Percentiles rank a stretch among this genome's conserved stretches.
These are phyloP conservation scores for Globisporangium paddicum DNA, from an alignment of 352 stramenopile genomes.

Conservation along the genomic window DNA sequence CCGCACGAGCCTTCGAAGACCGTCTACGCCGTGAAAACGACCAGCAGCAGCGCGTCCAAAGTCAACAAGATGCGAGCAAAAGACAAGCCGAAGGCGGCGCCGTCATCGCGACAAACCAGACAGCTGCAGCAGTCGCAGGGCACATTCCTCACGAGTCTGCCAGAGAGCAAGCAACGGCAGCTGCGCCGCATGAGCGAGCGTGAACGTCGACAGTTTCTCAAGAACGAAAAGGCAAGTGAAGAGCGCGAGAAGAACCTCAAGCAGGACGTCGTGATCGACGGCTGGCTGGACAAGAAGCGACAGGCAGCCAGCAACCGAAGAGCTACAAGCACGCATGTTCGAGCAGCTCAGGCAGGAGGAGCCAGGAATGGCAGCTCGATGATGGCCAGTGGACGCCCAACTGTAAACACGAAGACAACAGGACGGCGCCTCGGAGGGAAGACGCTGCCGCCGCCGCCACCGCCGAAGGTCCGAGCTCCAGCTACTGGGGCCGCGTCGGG, in stretches of 20 bases:
- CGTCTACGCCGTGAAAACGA: conserved; percentile 49
- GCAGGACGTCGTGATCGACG: conserved; percentile 71
- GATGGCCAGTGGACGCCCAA: background rate
- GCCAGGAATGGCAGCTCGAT: background rate
- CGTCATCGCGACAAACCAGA: conserved; percentile 12
- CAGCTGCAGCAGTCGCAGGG: background rate
- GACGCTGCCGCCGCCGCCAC: conserved; percentile 24
- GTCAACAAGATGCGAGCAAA: conserved; percentile 29
- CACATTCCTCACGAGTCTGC: conserved; percentile 57
- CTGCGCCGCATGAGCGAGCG: conserved; percentile 61
- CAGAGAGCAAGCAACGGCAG: conserved; percentile 56
- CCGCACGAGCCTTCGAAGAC: conserved; percentile 44
- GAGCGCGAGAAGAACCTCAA: conserved; percentile 32
- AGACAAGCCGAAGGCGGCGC: conserved; percentile 19
- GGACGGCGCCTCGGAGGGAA: conserved; percentile 12
- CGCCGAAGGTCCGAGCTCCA: conserved; percentile 39
- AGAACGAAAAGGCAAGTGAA: conserved; percentile 47
- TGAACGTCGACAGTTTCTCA: conserved; percentile 51
- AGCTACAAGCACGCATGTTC: conserved; percentile 24
- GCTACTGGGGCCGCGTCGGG: conserved; percentile 41
- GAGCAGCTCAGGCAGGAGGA: conserved; percentile 5
- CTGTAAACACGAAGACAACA: conserved; percentile 4
- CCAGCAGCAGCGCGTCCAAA: conserved; percentile 3
- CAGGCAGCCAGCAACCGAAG: conserved; percentile 56
- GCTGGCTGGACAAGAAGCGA: conserved; percentile 66